Evolutionary conservation across 2,329 filamentous ascomycete genomes (phyloP).

Genomic region (Phyllosticta capitalensis): DNA sequence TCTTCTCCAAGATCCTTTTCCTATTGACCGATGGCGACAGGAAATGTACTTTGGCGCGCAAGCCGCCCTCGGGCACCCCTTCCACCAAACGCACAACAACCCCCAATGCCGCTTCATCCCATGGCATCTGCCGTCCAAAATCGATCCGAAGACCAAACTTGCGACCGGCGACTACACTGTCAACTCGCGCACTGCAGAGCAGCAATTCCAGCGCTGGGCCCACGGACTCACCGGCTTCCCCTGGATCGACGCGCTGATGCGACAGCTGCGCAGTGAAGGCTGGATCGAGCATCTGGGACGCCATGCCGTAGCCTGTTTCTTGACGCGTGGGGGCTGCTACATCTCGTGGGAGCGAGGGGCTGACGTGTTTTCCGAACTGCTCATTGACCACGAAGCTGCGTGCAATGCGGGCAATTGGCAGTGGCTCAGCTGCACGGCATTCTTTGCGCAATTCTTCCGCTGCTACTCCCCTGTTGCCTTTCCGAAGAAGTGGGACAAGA

Average conservation of each 20-base stretch:
- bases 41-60: constrained; percentile 81
- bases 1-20: not conserved
- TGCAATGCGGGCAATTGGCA: constrained; percentile 73
- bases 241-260: constrained; percentile 74
- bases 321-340: constrained; percentile 72
- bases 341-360: constrained; percentile 70
- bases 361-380: constrained; percentile 67
- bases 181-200: constrained; percentile 53
- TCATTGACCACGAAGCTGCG: constrained; percentile 65
- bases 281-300: constrained; percentile 75
- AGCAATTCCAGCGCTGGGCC: constrained; percentile 61
- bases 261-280: constrained; percentile 59
- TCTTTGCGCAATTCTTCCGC: constrained; percentile 62
- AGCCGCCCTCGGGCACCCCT: constrained; percentile 54
- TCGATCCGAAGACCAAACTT: constrained; percentile 30
- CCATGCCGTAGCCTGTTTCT: constrained; percentile 69
- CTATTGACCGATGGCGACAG: not conserved
- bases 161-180: constrained; percentile 52
- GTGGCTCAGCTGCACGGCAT: constrained; percentile 67
- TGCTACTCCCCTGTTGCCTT: constrained; percentile 64
- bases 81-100: constrained; percentile 58
- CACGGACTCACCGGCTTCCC: constrained; percentile 64
- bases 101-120: constrained; percentile 62
- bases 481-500: constrained; percentile 64
- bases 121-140: constrained; percentile 63